Base-by-base conservation (phyloP, 2,329 filamentous ascomycete genomes). In the Aspergillus candidus region DNA sequence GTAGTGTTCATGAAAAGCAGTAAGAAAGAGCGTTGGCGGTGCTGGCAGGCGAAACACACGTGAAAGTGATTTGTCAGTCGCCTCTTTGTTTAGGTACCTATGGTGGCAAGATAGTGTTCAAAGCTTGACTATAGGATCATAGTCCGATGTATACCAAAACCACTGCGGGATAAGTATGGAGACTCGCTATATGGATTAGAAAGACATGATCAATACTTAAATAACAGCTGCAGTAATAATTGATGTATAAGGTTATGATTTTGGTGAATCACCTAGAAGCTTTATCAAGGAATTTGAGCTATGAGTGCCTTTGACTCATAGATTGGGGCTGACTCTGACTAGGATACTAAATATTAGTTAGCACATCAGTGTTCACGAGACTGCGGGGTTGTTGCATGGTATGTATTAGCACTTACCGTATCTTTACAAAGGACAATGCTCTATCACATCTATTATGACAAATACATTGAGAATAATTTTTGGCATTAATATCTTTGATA, bases 21-120 rank as follows among this genome's bases (percentile, higher is more conserved):
- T 53, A 49, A 49, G 53, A 55, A 27, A 36, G 36, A 40, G 38
- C 37, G 43, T 44, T 46, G 41, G 46, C 48, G 47, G 46, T 48
- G 46, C 38, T 49, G 45, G 47, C 39, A 47, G 45, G 49, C 39
- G 46, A 48, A 46, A 46, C 44, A 52, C 52, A 55, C 51, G 54
- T 56, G 54, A 52, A 51, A 43, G 44, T 53, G 54, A 56, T 56
- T 56, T 56, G 54, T 56, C 54, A 56, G 51, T 41, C 37, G 44
- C 48, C 42, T 49, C 52, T 52, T 55, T 52, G 49, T 56, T 43
- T 51, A 35, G 40, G 41, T 27, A 27, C 22, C 22, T 27, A 10
- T 27, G 44, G 54, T 56, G 54, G 54, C 54, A 49, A 52, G 49
- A 42, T 50, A 43, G 50, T 40, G 44, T 42, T 40, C 47, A 29